phyloP scores from a whole-genome alignment of 768 basidiomycete species.

The Pilatotrama ljubarskyi region DNA sequence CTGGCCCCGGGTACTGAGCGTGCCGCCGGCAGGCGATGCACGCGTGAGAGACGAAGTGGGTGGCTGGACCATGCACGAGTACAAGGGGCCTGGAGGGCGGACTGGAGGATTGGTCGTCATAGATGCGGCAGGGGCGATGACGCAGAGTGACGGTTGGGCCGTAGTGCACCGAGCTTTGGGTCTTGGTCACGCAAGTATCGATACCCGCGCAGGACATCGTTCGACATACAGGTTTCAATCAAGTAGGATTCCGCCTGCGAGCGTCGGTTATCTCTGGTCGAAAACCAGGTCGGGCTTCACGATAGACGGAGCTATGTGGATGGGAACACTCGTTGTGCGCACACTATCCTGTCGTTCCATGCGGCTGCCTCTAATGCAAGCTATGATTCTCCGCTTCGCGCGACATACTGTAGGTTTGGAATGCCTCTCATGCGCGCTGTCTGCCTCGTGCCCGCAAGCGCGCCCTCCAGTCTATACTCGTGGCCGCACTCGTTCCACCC shows the following conservation, averaged over 20 bases:
- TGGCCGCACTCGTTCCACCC: not conserved
- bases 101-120: not conserved
- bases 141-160: not conserved
- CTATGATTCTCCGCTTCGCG: not conserved
- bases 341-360: constrained; percentile 9
- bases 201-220: constrained; percentile 6
- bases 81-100: not conserved
- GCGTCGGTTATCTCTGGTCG: not conserved
- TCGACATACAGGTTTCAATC: not conserved
- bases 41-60: constrained; percentile 5
- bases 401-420: not conserved
- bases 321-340: constrained; percentile 20
- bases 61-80: constrained; percentile 26
- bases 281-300: not conserved
- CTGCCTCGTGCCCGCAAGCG: not conserved
- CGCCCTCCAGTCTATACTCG: not conserved
- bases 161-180: constrained; percentile 9
- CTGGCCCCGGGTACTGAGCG: constrained; percentile 17
- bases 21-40: not conserved
- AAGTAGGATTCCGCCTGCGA: not conserved
- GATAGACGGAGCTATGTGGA: not conserved
- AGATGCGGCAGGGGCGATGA: constrained; percentile 3
- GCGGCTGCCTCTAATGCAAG: constrained; percentile 21
- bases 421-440: not conserved
- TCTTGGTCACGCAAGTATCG: constrained; percentile 2